A percentile compares a stretch with the other conserved stretches of the same genome.
These are phyloP conservation scores for Linnemannia exigua DNA, from an alignment of 192 early-diverging fungal species.

Conservation along the genomic window DNA sequence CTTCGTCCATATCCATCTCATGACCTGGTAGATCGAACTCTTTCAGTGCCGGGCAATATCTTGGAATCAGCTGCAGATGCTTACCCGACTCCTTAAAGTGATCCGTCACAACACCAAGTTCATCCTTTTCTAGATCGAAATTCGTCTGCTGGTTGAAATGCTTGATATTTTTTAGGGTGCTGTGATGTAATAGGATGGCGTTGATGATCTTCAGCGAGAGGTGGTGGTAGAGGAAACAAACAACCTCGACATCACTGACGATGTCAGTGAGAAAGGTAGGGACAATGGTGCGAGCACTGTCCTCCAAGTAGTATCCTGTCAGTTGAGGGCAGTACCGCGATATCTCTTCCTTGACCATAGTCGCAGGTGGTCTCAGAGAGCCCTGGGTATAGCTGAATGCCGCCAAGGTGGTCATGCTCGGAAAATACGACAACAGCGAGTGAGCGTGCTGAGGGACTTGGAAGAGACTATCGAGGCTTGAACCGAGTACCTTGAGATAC, in stretches of 20 bases:
- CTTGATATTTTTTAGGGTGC: background rate
- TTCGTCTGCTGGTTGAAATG: background rate
- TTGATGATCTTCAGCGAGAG: background rate
- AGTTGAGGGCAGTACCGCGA: background rate
- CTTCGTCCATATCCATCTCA: constrained; percentile 22
- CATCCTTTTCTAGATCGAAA: background rate
- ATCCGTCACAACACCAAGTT: background rate
- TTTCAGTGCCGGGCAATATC: background rate
- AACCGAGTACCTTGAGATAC: background rate
- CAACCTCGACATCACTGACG: background rate
- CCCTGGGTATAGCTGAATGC: background rate
- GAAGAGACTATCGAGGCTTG: background rate
- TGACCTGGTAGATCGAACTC: background rate
- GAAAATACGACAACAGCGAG: background rate
- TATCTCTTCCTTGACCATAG: background rate
- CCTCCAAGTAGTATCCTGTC: background rate
- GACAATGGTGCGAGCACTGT: background rate
- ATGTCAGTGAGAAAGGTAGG: background rate
- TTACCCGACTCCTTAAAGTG: background rate
- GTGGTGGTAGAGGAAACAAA: background rate
- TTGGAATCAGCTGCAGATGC: background rate
- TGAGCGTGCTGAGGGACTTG: background rate
- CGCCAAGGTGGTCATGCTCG: background rate
- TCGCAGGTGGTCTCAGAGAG: background rate
- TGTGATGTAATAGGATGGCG: background rate